Conservation (phyloP, 352 stramenopile genomes). For the Pythium rhizo-oryzae region DNA sequence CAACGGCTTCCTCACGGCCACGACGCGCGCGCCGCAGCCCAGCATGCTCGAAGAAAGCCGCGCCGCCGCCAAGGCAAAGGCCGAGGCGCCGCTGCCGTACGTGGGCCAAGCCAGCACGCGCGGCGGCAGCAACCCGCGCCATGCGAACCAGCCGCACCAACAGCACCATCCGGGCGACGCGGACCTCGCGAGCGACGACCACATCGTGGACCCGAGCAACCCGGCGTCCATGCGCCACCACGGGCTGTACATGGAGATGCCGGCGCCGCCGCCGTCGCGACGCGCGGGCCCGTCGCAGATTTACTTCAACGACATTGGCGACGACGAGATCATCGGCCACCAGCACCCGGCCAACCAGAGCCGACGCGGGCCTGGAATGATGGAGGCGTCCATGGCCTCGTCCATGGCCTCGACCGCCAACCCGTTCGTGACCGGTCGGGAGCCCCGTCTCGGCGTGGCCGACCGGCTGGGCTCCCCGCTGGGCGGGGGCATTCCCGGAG, state of each 20-base stretch:
- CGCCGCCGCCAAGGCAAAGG: constrained; percentile 24
- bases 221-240: constrained; percentile 32
- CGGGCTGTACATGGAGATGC: constrained; percentile 35
- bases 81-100: constrained; percentile 18
- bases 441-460: background rate
- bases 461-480: constrained; percentile 10
- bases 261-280: background rate
- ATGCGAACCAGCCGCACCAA: background rate
- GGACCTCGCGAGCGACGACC: constrained; percentile 21
- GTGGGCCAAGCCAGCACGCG: constrained; percentile 11
- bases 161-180: background rate
- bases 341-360: background rate
- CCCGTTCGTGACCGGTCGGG: constrained; percentile 4
- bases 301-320: constrained; percentile 32
- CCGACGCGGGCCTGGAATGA: background rate
- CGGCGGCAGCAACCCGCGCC: background rate
- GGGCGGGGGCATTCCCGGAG: background rate
- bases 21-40: constrained; percentile 22
- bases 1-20: constrained; percentile 58
- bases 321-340: constrained; percentile 27
- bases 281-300: constrained; percentile 2
- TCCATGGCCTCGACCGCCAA: constrained; percentile 13
- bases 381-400: background rate
- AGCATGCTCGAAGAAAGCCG: constrained; percentile 53
- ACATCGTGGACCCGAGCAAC: constrained; percentile 30